These are phyloP conservation scores for Colletotrichum tropicale DNA, from an alignment of 2,329 filamentous ascomycete species.

Conservation along the genomic window DNA sequence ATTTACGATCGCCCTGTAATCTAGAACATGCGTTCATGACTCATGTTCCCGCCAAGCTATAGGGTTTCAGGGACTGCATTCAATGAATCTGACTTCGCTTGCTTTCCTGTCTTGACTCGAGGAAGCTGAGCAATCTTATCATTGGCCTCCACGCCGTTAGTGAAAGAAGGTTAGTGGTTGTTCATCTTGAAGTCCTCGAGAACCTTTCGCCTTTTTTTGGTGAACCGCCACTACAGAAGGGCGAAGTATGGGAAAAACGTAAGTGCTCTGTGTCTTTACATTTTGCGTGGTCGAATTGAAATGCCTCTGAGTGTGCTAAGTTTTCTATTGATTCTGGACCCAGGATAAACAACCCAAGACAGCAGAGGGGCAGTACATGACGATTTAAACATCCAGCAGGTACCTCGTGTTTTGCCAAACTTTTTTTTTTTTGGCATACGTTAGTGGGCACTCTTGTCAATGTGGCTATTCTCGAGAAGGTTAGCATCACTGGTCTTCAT, in stretches of 20 bases:
- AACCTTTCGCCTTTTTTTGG: background rate
- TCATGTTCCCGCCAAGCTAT: background rate
- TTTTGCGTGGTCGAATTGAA: background rate
- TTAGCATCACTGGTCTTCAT: background rate
- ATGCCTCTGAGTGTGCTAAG: background rate
- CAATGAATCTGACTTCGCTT: background rate
- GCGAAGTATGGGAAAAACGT: background rate
- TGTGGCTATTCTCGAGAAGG: background rate
- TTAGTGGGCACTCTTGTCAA: background rate
- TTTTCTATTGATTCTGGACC: rapidly evolving
- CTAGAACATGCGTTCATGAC: background rate
- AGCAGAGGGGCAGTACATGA: background rate
- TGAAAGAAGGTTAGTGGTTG: background rate
- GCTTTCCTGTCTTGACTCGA: background rate
- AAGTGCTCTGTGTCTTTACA: background rate
- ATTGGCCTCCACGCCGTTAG: background rate
- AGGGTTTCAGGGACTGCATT: background rate
- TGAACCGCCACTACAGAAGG: background rate
- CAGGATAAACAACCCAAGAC: background rate
- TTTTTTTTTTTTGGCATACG: too few species aligned
- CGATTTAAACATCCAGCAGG: background rate
- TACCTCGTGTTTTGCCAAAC: background rate
- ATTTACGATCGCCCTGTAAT: background rate
- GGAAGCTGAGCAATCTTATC: background rate
- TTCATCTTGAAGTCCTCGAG: background rate